Percentiles rank a stretch among this genome's conserved stretches.
Conservation (phyloP, 345 rosid genomes). For the Streptanthus diversifolius region DNA sequence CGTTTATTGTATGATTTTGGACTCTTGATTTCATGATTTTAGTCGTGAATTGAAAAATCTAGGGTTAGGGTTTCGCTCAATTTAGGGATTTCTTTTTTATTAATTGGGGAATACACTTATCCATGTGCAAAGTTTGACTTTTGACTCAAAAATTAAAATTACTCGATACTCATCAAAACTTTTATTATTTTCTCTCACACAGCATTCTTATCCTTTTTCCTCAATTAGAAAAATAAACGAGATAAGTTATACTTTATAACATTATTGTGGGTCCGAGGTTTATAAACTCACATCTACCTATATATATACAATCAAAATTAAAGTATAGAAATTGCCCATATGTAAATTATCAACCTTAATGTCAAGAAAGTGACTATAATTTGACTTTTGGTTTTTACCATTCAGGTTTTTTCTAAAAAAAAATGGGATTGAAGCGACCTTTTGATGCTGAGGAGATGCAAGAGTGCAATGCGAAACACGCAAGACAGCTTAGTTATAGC, state of each 20-base stretch:
- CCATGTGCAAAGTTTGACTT: conserved; percentile 5
- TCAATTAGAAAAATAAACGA: background rate
- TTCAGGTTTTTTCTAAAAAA: background rate
- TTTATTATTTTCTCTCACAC: too few relatives aligned
- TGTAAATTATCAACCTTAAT: background rate
- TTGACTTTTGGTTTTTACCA: conserved; percentile 18
- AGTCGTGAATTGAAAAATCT: conserved; percentile 28
- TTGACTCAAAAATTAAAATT: background rate
- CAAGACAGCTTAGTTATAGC: conserved; percentile 37
- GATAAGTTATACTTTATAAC: background rate
- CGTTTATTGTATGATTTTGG: background rate
- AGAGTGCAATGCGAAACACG: conserved; percentile 44
- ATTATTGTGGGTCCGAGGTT: background rate
- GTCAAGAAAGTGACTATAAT: background rate
- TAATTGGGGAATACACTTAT: conserved; percentile 15
- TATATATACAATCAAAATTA: background rate
- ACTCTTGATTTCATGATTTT: conserved; percentile 25
- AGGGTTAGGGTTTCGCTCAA: conserved; percentile 39
- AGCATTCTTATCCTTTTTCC: background rate
- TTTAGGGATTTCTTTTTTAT: conserved; percentile 25
- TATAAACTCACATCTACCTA: background rate
- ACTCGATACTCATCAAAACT: background rate
- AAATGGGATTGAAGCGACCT: conserved; percentile 54
- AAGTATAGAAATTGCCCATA: background rate
- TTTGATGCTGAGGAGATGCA: conserved; percentile 48